These are phyloP conservation scores for Raffaelea ambrosiae DNA, from an alignment of 2,329 filamentous ascomycete genomes.

Conservation along the genomic window DNA sequence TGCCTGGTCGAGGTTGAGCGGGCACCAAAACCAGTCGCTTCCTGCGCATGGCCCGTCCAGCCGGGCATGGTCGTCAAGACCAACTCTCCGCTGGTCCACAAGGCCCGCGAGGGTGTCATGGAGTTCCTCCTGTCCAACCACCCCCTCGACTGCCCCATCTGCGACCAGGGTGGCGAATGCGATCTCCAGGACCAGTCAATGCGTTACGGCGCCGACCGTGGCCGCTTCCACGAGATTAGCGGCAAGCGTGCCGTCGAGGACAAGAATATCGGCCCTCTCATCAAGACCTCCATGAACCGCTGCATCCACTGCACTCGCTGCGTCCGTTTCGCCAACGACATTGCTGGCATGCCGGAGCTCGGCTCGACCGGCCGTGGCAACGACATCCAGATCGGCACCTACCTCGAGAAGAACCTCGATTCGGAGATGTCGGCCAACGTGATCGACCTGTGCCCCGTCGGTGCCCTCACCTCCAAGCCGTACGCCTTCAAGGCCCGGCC, in stretches of 20 bases:
- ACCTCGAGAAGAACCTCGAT: slow-evolving; percentile 88
- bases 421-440: slow-evolving; percentile 95
- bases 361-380: slow-evolving; percentile 93
- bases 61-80: slow-evolving; percentile 99
- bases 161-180: slow-evolving; percentile 97
- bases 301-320: slow-evolving; percentile 99
- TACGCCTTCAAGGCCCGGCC: slow-evolving; percentile 95
- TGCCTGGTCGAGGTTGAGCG: slow-evolving; percentile 96
- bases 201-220: slow-evolving; percentile 93
- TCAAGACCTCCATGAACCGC: slow-evolving; percentile 99
- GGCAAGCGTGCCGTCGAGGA: slow-evolving; percentile 98
- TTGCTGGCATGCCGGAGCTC: slow-evolving; percentile 91
- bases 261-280: slow-evolving; percentile 96
- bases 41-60: slow-evolving; percentile 97
- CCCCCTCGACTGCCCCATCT: slow-evolving; percentile 92
- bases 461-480: slow-evolving; percentile 91
- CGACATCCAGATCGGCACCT: slow-evolving; percentile 95
- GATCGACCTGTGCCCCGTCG: slow-evolving; percentile 95
- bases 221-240: slow-evolving; percentile 89
- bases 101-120: slow-evolving; percentile 98
- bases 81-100: slow-evolving; percentile 90
- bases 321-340: slow-evolving; percentile 94
- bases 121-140: slow-evolving; percentile 96
- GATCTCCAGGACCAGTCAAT: slow-evolving; percentile 99
- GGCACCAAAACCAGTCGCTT: slow-evolving; percentile 93